These are phyloP conservation scores for Phlegmacium glaucopus DNA, from an alignment of 768 basidiomycete species.

Conservation along the genomic window DNA sequence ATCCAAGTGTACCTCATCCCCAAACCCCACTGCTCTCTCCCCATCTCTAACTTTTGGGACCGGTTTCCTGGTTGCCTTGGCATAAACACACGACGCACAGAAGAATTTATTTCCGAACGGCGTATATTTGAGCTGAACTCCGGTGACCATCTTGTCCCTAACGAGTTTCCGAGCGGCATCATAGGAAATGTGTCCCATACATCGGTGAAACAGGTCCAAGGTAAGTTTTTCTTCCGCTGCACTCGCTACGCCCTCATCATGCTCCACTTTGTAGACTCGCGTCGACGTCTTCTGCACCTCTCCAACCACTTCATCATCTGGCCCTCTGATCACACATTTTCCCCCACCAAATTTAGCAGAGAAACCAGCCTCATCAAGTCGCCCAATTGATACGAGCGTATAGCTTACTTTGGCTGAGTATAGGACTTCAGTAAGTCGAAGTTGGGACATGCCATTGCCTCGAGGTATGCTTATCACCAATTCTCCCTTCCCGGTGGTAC, in stretches of 20 bases:
- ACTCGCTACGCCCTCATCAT: constrained; percentile 14
- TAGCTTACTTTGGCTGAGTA: constrained; percentile 33
- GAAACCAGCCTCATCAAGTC: constrained; percentile 31
- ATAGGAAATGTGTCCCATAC: constrained; percentile 29
- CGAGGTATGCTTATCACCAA: constrained; percentile 28
- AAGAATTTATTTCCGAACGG: constrained; percentile 16
- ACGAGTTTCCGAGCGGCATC: constrained; percentile 18
- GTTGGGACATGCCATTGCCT: constrained; percentile 26
- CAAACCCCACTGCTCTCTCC: constrained; percentile 24
- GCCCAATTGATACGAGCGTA: constrained; percentile 34
- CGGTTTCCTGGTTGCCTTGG: constrained; percentile 34
- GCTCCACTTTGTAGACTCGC: constrained; percentile 23
- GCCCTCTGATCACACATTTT: constrained; percentile 20
- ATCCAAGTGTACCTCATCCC: constrained; percentile 36
- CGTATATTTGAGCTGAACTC: constrained; percentile 7
- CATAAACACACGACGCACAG: constrained; percentile 41
- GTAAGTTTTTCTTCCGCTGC: constrained; percentile 18
- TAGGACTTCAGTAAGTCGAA: constrained; percentile 30
- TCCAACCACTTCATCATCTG: constrained; percentile 15
- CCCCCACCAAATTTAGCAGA: constrained; percentile 23
- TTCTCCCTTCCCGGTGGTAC: constrained; percentile 25
- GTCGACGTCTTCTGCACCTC: constrained; percentile 16
- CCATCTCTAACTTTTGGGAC: constrained; percentile 27
- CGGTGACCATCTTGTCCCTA: constrained; percentile 20
- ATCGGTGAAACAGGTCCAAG: constrained; percentile 24